Percentiles rank a stretch among this genome's conserved stretches.
These are phyloP conservation scores for Rachicladosporium sp. DNA, from an alignment of 2,329 filamentous ascomycete genomes.

Conservation along the genomic window DNA sequence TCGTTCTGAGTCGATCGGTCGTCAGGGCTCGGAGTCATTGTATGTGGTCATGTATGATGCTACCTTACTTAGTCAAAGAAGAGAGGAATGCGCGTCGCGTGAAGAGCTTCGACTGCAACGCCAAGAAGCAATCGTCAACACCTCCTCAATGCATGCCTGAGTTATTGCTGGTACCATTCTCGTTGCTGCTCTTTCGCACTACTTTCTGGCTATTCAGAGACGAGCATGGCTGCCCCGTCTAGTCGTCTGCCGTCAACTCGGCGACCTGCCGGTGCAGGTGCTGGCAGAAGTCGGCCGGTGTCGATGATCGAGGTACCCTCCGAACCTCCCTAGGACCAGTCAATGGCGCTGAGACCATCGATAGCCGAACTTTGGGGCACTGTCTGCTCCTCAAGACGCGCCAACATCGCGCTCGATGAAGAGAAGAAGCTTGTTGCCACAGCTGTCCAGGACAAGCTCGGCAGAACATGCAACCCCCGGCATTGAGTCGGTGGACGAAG, in stretches of 20 bases:
- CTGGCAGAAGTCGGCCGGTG: conserved; percentile 13
- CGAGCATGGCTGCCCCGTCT: too few relatives aligned
- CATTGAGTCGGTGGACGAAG: conserved; percentile 10
- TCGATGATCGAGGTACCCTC: conserved; percentile 21
- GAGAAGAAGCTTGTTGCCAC: conserved; percentile 20
- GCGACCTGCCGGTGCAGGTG: conserved; percentile 8
- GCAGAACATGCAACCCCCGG: conserved; percentile 8
- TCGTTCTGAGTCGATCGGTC: too few relatives aligned
- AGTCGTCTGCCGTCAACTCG: conserved; percentile 17
- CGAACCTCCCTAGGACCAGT: conserved; percentile 7
- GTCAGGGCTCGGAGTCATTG: too few relatives aligned
- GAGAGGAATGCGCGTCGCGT: too few relatives aligned
- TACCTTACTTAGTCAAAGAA: too few relatives aligned
- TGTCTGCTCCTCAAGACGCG: conserved; percentile 2
- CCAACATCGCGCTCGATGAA: conserved; percentile 11
- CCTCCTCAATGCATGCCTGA: too few relatives aligned
- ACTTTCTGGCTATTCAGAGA: too few relatives aligned
- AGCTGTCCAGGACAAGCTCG: conserved; percentile 15
- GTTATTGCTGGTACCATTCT: too few relatives aligned
- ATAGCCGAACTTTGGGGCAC: conserved; percentile 5
- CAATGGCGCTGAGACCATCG: conserved; percentile 8
- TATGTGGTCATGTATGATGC: too few relatives aligned
- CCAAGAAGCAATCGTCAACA: too few relatives aligned
- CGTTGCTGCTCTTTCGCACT: too few relatives aligned
- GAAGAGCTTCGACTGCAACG: too few relatives aligned